Evolutionary conservation across 345 rosid species (phyloP), one percentile per base, ranked within the genome.

Genomic region (Brassica cretica): DNA sequence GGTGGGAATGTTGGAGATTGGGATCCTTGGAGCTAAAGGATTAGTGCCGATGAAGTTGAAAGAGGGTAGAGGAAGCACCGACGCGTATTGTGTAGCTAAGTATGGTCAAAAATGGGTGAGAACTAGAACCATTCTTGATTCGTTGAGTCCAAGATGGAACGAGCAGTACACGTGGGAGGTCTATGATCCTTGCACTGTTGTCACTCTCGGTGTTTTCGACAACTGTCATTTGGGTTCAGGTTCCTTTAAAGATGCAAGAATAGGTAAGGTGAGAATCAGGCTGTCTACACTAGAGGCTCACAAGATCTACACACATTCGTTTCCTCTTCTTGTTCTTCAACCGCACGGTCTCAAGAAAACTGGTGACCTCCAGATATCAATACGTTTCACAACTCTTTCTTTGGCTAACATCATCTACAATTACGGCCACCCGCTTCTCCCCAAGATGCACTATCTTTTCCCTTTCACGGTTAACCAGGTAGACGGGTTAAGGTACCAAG

Each of bases 141-240:
- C 81, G 3, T 74, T 86, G 49, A 85, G 77, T 76, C 98, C 97
- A 1, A 86, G 68, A 71, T 90, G 93, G 94, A 92, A 88, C 67
- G 96, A 92, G 84, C 94, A 92, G 33, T 90, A 91, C 81, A 89
- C 93, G 0, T 91, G 98, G 95, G 98, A 93, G 80, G 98, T 93
- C 8, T 89, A 88, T 53, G 92, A 93, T 72, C 97, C 97, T 35
- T 93, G 95, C 88, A 91, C 95, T 3, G 91, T 91, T 72, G 87
- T 93, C 74, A 87, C 98, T 5, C 49, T 91, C 18, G 98, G 93
- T 33, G 86, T 93, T 67, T 91, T 91, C 0, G 91, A 93, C 72
- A 89, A 93, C 59, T 87, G 84, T 80, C 90, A 89, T 71, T 80
- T 89, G 71, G 29, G 29, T 25, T 25, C 29, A 25, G 29, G 29